Evolutionary conservation across 106 monocot genomes (phyloP).

Genomic region (Iris macrosiphon): DNA sequence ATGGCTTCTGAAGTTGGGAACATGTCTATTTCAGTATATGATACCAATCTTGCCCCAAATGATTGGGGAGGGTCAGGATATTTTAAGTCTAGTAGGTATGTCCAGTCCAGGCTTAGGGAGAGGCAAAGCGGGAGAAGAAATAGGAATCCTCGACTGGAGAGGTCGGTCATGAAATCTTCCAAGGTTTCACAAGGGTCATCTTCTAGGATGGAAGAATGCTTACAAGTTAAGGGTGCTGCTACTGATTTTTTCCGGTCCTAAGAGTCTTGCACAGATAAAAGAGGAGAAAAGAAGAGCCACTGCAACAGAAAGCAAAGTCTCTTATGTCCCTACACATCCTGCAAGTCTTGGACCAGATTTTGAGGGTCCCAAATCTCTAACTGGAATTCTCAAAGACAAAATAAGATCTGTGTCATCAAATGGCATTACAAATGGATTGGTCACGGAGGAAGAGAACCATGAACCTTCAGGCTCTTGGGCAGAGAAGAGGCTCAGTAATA

Average conservation of each 20-base stretch:
- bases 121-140: constrained; percentile 20
- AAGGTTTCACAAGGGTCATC: constrained; percentile 8
- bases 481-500: too few species aligned
- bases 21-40: neutral
- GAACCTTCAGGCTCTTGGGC: too few species aligned
- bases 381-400: constrained; percentile 37
- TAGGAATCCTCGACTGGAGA: neutral
- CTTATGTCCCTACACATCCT: neutral
- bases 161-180: neutral
- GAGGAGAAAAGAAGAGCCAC: constrained; percentile 36
- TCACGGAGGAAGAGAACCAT: neutral
- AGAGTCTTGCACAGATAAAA: constrained; percentile 46
- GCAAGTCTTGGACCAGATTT: constrained; percentile 15
- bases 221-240: neutral
- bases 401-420: neutral
- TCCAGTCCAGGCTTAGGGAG: constrained; percentile 10
- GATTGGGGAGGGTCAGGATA: constrained; percentile 6
- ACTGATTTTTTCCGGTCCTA: constrained; percentile 35
- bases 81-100: neutral
- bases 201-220: constrained; percentile 4
- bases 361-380: constrained; percentile 42
- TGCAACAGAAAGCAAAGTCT: neutral
- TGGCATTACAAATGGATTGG: too few species aligned
- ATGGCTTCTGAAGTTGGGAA: constrained; percentile 15
- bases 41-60: neutral